These are phyloP conservation scores for Boeremia lycopersici DNA, from an alignment of 2,329 filamentous ascomycete genomes.

Conservation along the genomic window DNA sequence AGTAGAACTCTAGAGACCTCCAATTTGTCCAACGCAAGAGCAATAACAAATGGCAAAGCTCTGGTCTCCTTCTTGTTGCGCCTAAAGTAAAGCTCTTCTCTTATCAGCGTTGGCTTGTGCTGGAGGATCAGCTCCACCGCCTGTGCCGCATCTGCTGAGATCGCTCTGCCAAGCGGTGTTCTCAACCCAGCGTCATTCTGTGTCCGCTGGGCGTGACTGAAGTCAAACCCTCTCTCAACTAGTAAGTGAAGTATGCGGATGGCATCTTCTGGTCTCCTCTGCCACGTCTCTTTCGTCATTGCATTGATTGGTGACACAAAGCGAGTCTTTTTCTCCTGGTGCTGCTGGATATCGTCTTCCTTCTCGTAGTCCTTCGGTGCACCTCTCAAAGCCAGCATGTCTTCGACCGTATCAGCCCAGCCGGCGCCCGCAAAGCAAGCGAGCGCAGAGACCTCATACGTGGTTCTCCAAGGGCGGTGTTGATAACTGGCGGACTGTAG, in stretches of 20 bases:
- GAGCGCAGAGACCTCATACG: conserved; percentile 24
- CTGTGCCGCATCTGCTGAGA: conserved; percentile 25
- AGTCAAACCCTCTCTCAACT: conserved; percentile 20
- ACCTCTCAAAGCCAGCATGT: conserved; percentile 21
- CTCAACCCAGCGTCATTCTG: conserved; percentile 21
- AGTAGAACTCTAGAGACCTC: conserved; percentile 23
- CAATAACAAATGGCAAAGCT: conserved; percentile 22
- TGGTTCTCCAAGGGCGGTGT: conserved; percentile 26
- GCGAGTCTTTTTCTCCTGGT: conserved; percentile 26
- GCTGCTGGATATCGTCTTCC: conserved; percentile 23
- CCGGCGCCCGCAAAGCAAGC: conserved; percentile 24
- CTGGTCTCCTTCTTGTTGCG: conserved; percentile 25
- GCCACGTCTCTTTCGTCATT: conserved; percentile 29
- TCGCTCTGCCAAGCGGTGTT: conserved; percentile 21
- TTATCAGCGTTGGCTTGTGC: conserved; percentile 17
- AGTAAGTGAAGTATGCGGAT: conserved; percentile 25
- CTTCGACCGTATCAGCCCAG: conserved; percentile 28
- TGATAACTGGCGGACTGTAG: conserved; percentile 17
- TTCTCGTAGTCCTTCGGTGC: conserved; percentile 20
- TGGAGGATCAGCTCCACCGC: conserved; percentile 26
- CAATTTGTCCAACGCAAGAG: conserved; percentile 17
- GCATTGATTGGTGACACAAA: conserved; percentile 23
- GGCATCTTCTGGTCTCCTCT: conserved; percentile 25
- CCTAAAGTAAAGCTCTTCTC: conserved; percentile 24
- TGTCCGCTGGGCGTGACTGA: conserved; percentile 21